Percentiles rank a stretch among this genome's conserved stretches.
Evolutionary conservation across 2,329 filamentous ascomycete genomes (phyloP).

Genomic region (Claviceps fusiformis): DNA sequence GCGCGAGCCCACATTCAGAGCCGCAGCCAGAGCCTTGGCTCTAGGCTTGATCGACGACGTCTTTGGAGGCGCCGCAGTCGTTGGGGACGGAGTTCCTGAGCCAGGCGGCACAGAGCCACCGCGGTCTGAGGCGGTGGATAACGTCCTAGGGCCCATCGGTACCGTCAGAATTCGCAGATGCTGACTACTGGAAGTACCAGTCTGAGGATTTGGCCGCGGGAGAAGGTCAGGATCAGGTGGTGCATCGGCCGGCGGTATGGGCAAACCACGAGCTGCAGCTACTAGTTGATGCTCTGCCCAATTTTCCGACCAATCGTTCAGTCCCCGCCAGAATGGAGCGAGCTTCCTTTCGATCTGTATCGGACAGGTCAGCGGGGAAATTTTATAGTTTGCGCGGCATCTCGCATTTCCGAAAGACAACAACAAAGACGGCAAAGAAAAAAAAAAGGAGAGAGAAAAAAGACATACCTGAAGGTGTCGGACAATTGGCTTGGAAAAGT

Average conservation of each 20-base stretch:
- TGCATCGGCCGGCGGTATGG: constrained; percentile 73
- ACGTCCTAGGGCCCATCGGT: constrained; percentile 62
- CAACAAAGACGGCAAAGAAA: too few relatives aligned
- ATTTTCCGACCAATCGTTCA: constrained; percentile 74
- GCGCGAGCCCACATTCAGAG: constrained; percentile 60
- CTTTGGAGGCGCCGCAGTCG: constrained; percentile 23
- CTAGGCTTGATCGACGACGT: constrained; percentile 61
- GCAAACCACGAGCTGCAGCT: constrained; percentile 70
- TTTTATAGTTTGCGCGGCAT: too few relatives aligned
- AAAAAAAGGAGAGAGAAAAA: background rate
- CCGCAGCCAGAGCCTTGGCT: constrained; percentile 77
- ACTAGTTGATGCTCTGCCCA: constrained; percentile 97
- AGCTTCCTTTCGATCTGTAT: constrained; percentile 76
- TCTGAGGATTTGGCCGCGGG: constrained; percentile 27
- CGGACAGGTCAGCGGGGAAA: background rate
- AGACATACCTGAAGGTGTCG: constrained; percentile 71
- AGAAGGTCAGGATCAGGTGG: constrained; percentile 57
- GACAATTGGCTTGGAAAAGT: constrained; percentile 81
- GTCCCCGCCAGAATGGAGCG: constrained; percentile 88
- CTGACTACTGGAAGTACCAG: constrained; percentile 36
- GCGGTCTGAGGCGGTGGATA: constrained; percentile 65
- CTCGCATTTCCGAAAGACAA: too few relatives aligned
- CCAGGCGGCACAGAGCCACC: constrained; percentile 47
- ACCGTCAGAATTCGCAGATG: constrained; percentile 63
- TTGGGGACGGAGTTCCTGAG: constrained; percentile 40